phyloP scores from a whole-genome alignment of 2,329 filamentous ascomycete species.

The Emergomyces orientalis region DNA sequence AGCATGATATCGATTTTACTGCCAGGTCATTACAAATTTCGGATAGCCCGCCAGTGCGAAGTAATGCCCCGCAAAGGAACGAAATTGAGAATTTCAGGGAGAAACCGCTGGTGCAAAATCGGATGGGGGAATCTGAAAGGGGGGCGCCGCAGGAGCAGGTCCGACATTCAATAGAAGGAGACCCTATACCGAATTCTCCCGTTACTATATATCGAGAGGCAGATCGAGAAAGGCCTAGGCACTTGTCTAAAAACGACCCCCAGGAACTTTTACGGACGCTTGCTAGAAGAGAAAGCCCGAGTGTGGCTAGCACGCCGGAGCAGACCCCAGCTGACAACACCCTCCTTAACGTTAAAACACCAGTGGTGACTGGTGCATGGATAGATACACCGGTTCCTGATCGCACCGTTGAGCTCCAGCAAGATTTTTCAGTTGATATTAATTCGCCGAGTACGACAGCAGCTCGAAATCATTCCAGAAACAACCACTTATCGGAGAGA shows the following conservation, averaged over 20 bases:
- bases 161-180: slow-evolving; percentile 17
- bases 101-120: slow-evolving; percentile 17
- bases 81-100: slow-evolving; percentile 18
- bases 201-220: slow-evolving; percentile 30
- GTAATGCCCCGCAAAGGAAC: slow-evolving; percentile 18
- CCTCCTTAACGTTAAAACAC: slow-evolving; percentile 35
- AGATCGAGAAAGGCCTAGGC: slow-evolving; percentile 23
- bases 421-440: slow-evolving; percentile 22
- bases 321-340: slow-evolving; percentile 24
- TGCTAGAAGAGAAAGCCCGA: slow-evolving; percentile 31
- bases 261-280: slow-evolving; percentile 36
- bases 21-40: slow-evolving; percentile 24
- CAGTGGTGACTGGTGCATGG: slow-evolving; percentile 38
- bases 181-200: slow-evolving; percentile 32
- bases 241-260: slow-evolving; percentile 28
- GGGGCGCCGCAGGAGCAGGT: slow-evolving; percentile 13
- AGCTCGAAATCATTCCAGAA: not conserved
- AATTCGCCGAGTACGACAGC: slow-evolving; percentile 15
- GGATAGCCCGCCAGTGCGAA: slow-evolving; percentile 25
- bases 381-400: slow-evolving; percentile 40
- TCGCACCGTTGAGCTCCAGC: slow-evolving; percentile 19
- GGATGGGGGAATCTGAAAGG: slow-evolving; percentile 14
- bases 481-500: not conserved
- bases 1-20: slow-evolving; percentile 23
- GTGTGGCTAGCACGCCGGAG: slow-evolving; percentile 28